These are phyloP conservation scores for Arctium minus DNA, from an alignment of 129 eudicot species.

Conservation along the genomic window DNA sequence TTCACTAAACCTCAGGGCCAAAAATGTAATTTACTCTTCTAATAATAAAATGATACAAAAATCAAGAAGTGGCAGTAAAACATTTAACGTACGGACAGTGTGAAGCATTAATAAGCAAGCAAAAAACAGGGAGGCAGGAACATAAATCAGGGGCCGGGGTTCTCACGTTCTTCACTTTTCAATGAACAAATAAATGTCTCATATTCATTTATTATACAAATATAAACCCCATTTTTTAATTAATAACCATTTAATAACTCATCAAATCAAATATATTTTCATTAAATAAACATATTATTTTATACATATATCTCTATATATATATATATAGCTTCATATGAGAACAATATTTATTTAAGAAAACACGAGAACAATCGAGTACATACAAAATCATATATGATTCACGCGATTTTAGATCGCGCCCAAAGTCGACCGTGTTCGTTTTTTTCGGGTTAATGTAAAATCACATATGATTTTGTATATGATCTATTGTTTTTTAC, in stretches of 20 bases:
- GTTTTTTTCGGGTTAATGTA: no score
- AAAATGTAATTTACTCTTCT: neutral
- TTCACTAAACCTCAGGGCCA: no score
- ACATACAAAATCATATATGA: no score
- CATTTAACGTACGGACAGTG: constrained; percentile 20
- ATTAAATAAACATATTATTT: neutral
- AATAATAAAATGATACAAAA: neutral
- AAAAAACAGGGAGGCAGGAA: constrained; percentile 16
- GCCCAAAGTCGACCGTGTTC: no score
- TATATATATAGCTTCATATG: no score
- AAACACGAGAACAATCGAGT: no score
- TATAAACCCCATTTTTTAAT: neutral
- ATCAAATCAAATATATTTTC: neutral
- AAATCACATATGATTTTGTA: no score
- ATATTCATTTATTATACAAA: neutral
- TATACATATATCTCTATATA: no score
- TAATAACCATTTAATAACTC: no score
- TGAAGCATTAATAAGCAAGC: constrained; percentile 5
- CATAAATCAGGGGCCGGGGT: constrained; percentile 36
- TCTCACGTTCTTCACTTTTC: constrained; percentile 33
- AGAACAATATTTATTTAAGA: no score
- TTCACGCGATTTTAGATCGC: no score
- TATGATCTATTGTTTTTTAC: no score
- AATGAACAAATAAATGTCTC: constrained; percentile 30
- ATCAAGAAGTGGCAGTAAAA: constrained; percentile 16